Evolutionary conservation across 257 asterid genomes (phyloP), one percentile per base, ranked within the genome.

Genomic region (Galeopsis tetrahit): DNA sequence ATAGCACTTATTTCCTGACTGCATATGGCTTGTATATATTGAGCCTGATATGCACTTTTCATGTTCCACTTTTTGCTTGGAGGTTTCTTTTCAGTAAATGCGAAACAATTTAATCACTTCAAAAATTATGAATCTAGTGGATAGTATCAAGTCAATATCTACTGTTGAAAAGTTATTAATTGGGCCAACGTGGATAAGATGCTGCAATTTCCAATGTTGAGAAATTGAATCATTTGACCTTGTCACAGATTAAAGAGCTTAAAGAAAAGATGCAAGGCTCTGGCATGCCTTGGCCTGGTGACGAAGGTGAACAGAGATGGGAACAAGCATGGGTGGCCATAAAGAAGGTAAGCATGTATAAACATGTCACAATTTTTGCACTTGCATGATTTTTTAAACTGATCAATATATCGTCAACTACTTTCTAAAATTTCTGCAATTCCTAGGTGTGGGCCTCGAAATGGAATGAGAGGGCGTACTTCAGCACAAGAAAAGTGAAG

Each of bases 251-350:
- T 74, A 83, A 90, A 78, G 96, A 90, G 84, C 97, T 95, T 64
- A 86, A 92, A 82, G 90, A 84, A 74, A 87, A 82, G 84, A 92
- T 95, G 99, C 82, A 81, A 77, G 79, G 82, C 79, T 95, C 99
- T 71, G 96, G 93, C 78, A 92, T 95, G 98, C 97, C 99, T 58
- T 95, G 99, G 99, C 97, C 99, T 71, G 99, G 98, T 76, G 96
- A 95, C 82, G 99, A 95, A 90, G 95, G 98, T 74, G 91, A 77
- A 68, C 82, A 75, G 77, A 85, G 96, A 72, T 95, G 98, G 99
- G 97, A 87, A 73, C 97, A 90, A 86, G 99, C 99, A 78, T 95
- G 99, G 99, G 76, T 69, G 78, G 97, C 98, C 64, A 95, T 95
- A 76, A 95, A 95, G 82, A 95, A 85, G 96, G 99, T 90, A 59